Evolutionary conservation across 352 stramenopile species (phyloP).

Genomic region (Globisporangium carolinianum): DNA sequence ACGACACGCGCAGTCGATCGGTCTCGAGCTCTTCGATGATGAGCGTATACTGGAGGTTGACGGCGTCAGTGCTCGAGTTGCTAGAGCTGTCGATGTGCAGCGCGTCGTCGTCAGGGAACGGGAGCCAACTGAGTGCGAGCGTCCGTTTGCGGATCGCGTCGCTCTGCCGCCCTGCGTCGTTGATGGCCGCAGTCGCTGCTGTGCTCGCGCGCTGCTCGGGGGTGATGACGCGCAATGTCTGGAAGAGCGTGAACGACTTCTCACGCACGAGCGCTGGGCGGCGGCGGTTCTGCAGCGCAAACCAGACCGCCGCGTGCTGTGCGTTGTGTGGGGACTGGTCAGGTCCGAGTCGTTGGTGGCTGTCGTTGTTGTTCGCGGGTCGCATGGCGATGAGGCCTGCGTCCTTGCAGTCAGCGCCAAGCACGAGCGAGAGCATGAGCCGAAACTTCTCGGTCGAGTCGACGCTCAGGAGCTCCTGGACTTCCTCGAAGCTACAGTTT

Average conservation of each 20-base stretch:
- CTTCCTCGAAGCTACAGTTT: slow-evolving; percentile 50
- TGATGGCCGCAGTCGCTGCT: slow-evolving; percentile 5
- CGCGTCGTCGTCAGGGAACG: slow-evolving; percentile 21
- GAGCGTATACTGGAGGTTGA: slow-evolving; percentile 58
- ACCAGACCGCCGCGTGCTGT: slow-evolving; percentile 58
- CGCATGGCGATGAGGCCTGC: slow-evolving; percentile 36
- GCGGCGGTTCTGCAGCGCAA: slow-evolving; percentile 42
- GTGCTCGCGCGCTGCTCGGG: slow-evolving; percentile 24
- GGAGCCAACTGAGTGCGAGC: slow-evolving; percentile 50
- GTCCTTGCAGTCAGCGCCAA: slow-evolving; percentile 51
- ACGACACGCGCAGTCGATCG: slow-evolving; percentile 41
- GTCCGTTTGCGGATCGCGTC: slow-evolving; percentile 52
- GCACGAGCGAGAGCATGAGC: slow-evolving; percentile 54
- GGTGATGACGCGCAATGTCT: slow-evolving; percentile 52
- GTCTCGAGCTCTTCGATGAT: slow-evolving; percentile 53
- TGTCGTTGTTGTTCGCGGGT: slow-evolving; percentile 23
- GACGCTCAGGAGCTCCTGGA: slow-evolving; percentile 46
- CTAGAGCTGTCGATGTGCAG: not conserved
- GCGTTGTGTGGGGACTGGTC: slow-evolving; percentile 12
- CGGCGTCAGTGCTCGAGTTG: slow-evolving; percentile 14
- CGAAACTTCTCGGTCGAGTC: slow-evolving; percentile 48
- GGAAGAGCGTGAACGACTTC: slow-evolving; percentile 56
- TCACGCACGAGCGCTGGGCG: slow-evolving; percentile 43
- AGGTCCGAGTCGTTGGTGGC: not conserved
- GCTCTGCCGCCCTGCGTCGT: slow-evolving; percentile 18